Base-by-base conservation (phyloP, 1,139 yeast species). In the Suhomyces terraborum region DNA sequence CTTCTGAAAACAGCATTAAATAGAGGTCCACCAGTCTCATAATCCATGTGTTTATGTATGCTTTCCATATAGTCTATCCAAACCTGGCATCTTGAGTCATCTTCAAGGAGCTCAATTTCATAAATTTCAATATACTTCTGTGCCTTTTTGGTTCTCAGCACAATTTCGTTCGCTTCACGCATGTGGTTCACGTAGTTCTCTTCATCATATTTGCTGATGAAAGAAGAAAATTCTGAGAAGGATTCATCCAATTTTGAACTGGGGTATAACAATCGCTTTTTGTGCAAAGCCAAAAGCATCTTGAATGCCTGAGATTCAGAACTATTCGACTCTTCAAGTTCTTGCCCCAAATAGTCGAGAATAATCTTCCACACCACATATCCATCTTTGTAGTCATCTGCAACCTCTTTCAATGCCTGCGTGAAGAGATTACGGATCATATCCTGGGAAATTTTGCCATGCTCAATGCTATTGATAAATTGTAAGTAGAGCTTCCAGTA, bases 161-260 rank as follows among this genome's bases (percentile, higher is more conserved):
- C 64, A 0, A 70, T 46, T 40, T 62, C 61, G 45, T 66, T 73
- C 1, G 78, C 79, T 1, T 50, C 45, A 2, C 51, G 41, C 73
- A 79, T 67, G 27, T 59, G 61, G 6, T 47, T 42, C 12, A 69
- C 75, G 51, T 80, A 80, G 6, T 64, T 50, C 4, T 52, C 53
- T 3, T 53, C 47, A 25, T 44, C 48, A 39, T 60, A 42, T 7
- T 48, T 39, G 1, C 80, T 66, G 2, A 79, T 64, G 41, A 77
- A 74, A 0, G 65, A 41, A 0, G 84, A 79, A 35, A 63, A 67
- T 7, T 62, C 64, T 12, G 66, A 55, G 47, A 69, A 77, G 0
- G 80, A 72, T 0, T 68, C 66, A 1, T 68, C 69, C 4, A 80
- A 43, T 5, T 57, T 49, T 2, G 50, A 47, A 51, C 77, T 83